Evolutionary conservation across 148 eudicot genomes (phyloP), one percentile per base, ranked within the genome.

Genomic region (Rhododendron molle): DNA sequence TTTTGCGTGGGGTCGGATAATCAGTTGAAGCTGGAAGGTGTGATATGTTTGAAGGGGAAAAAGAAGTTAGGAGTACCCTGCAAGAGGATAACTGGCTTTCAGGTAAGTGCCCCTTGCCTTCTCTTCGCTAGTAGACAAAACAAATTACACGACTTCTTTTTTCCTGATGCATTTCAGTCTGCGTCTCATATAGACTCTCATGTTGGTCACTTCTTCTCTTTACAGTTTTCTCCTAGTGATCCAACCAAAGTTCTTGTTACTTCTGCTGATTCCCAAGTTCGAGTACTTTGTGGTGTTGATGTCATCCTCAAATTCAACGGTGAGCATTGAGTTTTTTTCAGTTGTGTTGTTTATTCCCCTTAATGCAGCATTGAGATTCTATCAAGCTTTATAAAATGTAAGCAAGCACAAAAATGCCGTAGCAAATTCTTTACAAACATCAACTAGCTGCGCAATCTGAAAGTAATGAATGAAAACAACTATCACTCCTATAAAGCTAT

Each of bases 71-170:
- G 34, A 32, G 34, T 85, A 72, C 80, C 94, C 1, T 87, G 92
- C 89, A 93, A 94, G 89, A 88, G 94, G 87, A 91, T 94, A 86
- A 95, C 94, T 83, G 92, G 96, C 50, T 95, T 95, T 83, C 96
- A 94, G 95, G 98, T 92, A 86, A 43, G 38, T 83, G 49, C 4
- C 43, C 49, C 52, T 74, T 28, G 21, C 26, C 23, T 2, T 52
- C 30, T 83, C 65, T 50, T 21, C 34, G 20, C 76, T 3, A 46
- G 44, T 71, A 13, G 23, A 80, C 21, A 7, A 46, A 15, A 46
- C 46, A 69, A 83, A 58, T 30, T 83, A 43, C 3, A 7, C 26
- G 43, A 71, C 28, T 69, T 83, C 15, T 43, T 30, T 56, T 38
- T 73, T 86, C 34, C 16, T 11, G 23, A 6, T 21, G 60, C 30